Base-by-base conservation (phyloP, 2,329 filamentous ascomycete species). In the Aspergillus bombycis region DNA sequence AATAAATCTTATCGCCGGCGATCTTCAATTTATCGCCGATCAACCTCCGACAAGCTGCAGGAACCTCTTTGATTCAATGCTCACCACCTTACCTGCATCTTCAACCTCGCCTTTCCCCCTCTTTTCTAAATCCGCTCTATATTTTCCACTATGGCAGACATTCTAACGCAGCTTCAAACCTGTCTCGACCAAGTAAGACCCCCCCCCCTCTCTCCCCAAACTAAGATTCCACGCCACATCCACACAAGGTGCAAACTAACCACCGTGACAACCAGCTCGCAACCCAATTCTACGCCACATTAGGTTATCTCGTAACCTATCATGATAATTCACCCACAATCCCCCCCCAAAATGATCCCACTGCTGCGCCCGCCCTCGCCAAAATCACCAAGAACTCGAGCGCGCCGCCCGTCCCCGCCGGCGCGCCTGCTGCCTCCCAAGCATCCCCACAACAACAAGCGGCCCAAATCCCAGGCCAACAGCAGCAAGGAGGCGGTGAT, bases 261-360 rank as follows among this genome's bases (percentile, higher is more conserved):
- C 30, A 28, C 28, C 56, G 48, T 61, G 57, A 53, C 53, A 34
- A 57, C 60, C 62, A 82, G 79, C 79, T 83, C 36, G 79, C 80
- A 70, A 83, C 80, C 55, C 82, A 84, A 76, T 82, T 83, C 78
- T 83, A 82, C 72, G 80, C 81, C 60, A 82, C 81, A 36, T 74
- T 83, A 61, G 78, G 79, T 73, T 84, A 83, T 70, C 75, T 83
- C 62, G 79, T 73, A 60, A 80, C 75, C 62, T 82, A 81, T 73
- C 80, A 79, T 72, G 81, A 79, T 72, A 79, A 77, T 69, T 79
- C 75, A 50, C 76, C 75, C 61, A 78, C 75, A 34, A 77, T 64
- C 14, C 72, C 69, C 38, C 77, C 75, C 19, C 67, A 66, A 50
- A 70, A 72, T 62, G 70, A 74, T 64, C 71, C 70, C 53, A 66